phyloP scores from a whole-genome alignment of 2,329 filamentous ascomycete species.

The Clarireedia sp. region DNA sequence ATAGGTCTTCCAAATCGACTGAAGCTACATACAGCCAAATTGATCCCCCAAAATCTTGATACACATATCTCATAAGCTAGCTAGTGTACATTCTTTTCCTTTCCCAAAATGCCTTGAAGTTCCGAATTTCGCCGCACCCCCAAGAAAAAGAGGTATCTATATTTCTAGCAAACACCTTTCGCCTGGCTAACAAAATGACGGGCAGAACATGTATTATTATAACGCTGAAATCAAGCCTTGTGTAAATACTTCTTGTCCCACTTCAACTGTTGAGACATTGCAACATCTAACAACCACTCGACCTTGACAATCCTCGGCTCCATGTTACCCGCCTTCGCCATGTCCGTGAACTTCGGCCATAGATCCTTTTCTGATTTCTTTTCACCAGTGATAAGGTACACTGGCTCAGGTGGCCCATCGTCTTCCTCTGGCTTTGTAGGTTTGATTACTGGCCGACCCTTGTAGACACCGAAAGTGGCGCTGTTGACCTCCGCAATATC shows the following conservation, averaged over 20 bases:
- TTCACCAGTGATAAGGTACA: conserved; percentile 73
- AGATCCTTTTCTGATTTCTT: conserved; percentile 60
- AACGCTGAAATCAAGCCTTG: conserved; percentile 1
- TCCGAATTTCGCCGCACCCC: neutral
- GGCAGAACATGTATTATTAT: neutral
- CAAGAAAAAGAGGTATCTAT: neutral
- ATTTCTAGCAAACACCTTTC: too few relatives aligned
- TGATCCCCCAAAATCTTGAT: neutral
- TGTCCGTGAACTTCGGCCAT: conserved; percentile 72
- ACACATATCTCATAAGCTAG: neutral
- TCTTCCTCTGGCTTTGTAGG: conserved; percentile 55
- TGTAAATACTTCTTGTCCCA: conserved; percentile 54
- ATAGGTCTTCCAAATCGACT: neutral
- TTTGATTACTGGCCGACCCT: conserved; percentile 48
- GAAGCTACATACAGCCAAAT: neutral
- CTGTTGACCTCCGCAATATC: conserved; percentile 84
- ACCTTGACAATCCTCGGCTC: conserved; percentile 70
- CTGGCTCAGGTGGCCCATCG: conserved; percentile 55
- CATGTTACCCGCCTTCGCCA: conserved; percentile 73
- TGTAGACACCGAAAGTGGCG: conserved; percentile 71
- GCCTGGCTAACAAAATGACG: neutral
- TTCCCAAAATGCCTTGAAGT: neutral
- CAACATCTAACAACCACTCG: conserved; percentile 85
- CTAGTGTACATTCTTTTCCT: neutral
- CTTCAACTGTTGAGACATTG: conserved; percentile 78